phyloP scores from a whole-genome alignment of 139 green algal species.

The Mesotaenium endlicherianum region DNA sequence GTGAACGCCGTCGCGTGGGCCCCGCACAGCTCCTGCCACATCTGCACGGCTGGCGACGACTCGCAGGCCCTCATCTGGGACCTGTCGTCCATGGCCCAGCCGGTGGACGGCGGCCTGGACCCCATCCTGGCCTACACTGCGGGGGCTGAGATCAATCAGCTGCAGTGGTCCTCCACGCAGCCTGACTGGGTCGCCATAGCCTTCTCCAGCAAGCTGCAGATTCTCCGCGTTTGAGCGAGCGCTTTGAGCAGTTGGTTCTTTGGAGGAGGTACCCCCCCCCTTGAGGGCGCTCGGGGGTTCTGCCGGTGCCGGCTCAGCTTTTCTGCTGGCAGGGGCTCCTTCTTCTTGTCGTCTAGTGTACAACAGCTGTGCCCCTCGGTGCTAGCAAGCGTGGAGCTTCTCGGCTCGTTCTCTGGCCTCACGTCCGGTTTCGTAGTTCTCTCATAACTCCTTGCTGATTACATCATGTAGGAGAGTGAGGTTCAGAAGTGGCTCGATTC shows the following conservation, averaged over 20 bases:
- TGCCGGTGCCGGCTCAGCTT: too few relatives aligned
- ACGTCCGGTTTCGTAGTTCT: too few relatives aligned
- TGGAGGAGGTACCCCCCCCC: not conserved
- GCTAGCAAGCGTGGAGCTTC: too few relatives aligned
- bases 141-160: constrained; percentile 82
- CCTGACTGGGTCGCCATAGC: constrained; percentile 90
- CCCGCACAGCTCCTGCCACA: constrained; percentile 84
- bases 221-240: constrained; percentile 77
- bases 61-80: constrained; percentile 93
- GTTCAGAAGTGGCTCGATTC: too few relatives aligned
- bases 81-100: constrained; percentile 66
- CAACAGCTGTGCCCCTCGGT: too few relatives aligned
- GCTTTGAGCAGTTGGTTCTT: not conserved
- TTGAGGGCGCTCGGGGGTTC: too few relatives aligned
- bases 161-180: constrained; percentile 84
- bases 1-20: constrained; percentile 93
- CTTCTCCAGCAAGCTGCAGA: constrained; percentile 85
- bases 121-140: constrained; percentile 93
- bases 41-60: constrained; percentile 90
- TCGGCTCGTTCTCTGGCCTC: too few relatives aligned
- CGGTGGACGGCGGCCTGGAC: constrained; percentile 66
- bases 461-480: too few relatives aligned
- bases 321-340: too few relatives aligned
- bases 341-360: too few relatives aligned
- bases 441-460: too few relatives aligned